Evolutionary conservation across 129 eudicot genomes (phyloP).

Genomic region (Erigeron canadensis): DNA sequence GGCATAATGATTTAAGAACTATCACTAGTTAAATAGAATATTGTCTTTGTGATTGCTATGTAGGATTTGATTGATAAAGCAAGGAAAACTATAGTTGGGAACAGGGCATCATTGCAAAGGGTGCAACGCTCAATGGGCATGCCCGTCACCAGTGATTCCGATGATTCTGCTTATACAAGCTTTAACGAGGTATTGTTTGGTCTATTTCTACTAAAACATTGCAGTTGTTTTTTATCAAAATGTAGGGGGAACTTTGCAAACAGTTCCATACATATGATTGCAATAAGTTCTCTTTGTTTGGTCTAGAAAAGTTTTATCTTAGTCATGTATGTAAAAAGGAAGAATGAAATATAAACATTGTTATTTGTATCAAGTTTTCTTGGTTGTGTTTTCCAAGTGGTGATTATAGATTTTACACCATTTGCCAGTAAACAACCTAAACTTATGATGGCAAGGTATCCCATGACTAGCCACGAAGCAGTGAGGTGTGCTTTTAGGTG

Average conservation of each 20-base stretch:
- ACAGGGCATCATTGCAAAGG: slow-evolving; percentile 61
- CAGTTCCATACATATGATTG: neutral
- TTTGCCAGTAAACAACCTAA: slow-evolving; percentile 90
- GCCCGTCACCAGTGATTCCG: slow-evolving; percentile 62
- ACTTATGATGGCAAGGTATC: slow-evolving; percentile 42
- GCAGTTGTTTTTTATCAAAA: neutral
- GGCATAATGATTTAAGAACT: neutral
- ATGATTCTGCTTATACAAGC: slow-evolving; percentile 62
- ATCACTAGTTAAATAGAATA: neutral
- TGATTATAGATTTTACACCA: slow-evolving; percentile 58
- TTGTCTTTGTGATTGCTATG: slow-evolving; percentile 14
- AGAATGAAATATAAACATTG: neutral
- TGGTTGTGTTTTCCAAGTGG: slow-evolving; percentile 88
- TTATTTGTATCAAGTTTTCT: neutral
- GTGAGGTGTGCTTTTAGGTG: slow-evolving; percentile 33
- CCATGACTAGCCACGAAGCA: slow-evolving; percentile 26
- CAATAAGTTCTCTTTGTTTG: neutral
- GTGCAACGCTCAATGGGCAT: slow-evolving; percentile 72
- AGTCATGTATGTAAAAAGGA: neutral
- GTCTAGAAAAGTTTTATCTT: neutral
- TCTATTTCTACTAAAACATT: neutral
- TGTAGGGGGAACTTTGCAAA: neutral
- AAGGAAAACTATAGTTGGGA: slow-evolving; percentile 65
- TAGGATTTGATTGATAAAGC: slow-evolving; percentile 95
- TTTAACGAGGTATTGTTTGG: slow-evolving; percentile 21